Percentiles rank a stretch among this genome's conserved stretches.
phyloP scores from a whole-genome alignment of 306 rosid genomes.

The Casuarina equisetifolia region DNA sequence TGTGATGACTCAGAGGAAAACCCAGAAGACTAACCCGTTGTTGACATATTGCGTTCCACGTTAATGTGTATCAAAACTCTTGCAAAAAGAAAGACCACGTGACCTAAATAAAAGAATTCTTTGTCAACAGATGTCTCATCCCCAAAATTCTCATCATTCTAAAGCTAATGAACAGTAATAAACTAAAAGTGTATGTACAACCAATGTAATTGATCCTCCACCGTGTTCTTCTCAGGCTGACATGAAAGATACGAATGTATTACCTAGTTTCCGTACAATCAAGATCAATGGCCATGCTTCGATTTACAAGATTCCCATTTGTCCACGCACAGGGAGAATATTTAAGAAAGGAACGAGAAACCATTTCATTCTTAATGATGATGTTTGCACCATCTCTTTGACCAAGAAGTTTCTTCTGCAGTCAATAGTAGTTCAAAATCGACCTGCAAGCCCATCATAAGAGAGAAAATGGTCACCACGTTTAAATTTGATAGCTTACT shows the following conservation, averaged over 20 bases:
- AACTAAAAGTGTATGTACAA: not conserved
- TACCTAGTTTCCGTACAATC: not conserved
- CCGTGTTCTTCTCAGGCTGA: not conserved
- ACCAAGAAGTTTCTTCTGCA: constrained; percentile 1
- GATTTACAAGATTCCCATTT: not conserved
- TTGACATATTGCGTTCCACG: not conserved
- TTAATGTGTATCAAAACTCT: not conserved
- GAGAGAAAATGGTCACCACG: not conserved
- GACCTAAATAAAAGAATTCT: not conserved
- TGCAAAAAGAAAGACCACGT: not conserved
- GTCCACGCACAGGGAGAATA: constrained; percentile 1
- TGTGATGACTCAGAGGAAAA: not conserved
- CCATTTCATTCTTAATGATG: not conserved
- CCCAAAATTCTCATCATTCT: not conserved
- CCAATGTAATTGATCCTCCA: not conserved
- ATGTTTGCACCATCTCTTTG: not conserved
- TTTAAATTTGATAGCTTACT: not conserved
- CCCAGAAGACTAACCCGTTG: not conserved
- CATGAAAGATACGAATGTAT: not conserved
- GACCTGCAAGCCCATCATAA: not conserved
- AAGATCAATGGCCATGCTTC: not conserved
- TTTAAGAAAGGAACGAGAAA: not conserved
- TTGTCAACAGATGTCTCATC: not conserved
- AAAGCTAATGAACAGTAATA: not conserved
- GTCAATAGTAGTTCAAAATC: not conserved